Evolutionary conservation across 2,329 filamentous ascomycete species (phyloP), one percentile per base, ranked within the genome.

Genomic region (Penicillium olsonii): DNA sequence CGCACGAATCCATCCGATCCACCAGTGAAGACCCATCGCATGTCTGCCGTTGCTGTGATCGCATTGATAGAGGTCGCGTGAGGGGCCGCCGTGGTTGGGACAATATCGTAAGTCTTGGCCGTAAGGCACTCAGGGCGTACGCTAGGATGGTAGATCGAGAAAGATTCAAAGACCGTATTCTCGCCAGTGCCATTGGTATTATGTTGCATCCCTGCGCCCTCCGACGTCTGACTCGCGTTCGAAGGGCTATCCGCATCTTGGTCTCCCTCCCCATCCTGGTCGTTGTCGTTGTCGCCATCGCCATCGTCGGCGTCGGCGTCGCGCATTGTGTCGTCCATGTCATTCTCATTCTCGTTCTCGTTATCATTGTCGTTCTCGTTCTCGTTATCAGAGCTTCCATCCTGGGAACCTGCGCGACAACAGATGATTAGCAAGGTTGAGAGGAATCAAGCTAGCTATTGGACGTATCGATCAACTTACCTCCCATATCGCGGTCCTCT

Each of bases 1-100:
- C 94, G 84, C 55, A 99, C 92, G 66, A 96, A 99, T 40, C 94
- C 92, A 72, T 99, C 94, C 0, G 88, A 87, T 1, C 94, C 94
- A 31, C 94, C 94, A 10, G 87, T 96, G 68, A 97, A 92, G 69
- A 95, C 92, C 82, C 91, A 97, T 47, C 91, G 84, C 78, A 96
- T 87, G 69, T 99, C 94, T 2, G 91, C 92, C 0, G 94, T 99
- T 26, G 94, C 87, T 19, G 91, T 85, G 50, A 99, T 83, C 9
- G 91, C 87, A 67, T 99, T 99, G 71, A 99, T 90, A 45, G 91
- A 96, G 3, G 94, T 99, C 54, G 90, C 88, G 69, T 96, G 92
- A 1, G 94, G 94, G 3, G 94, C 94, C 2, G 94, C 94, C 75
- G 97, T 97, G 18, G 94, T 97, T 2, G 94, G 94, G 1, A 96